Evolutionary conservation across 108 stramenopile genomes (phyloP), one percentile per base, ranked within the genome.

Genomic region (Nitzschia palea): DNA sequence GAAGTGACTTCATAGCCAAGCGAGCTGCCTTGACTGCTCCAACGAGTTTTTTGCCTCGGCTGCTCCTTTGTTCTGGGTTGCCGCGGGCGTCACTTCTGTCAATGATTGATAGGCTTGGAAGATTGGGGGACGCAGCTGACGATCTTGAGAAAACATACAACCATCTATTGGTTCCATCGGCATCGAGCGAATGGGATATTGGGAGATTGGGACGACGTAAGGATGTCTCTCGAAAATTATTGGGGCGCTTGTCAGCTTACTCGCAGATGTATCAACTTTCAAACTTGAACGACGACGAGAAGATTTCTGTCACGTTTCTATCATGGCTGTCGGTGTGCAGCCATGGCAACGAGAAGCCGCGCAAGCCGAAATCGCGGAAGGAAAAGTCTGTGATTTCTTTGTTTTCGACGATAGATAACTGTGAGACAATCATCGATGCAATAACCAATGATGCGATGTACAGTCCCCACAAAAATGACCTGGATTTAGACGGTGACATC

Each of bases 51-150:
- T 59, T 91, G 1, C 84, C 90, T 8, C 77, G 90, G 28, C 59
- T 91, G 17, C 77, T 91, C n/a, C 81, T 91, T 18, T 91, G 85
- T 59, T 88, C 86, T 44, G 90, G 90, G 9, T 69, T 91, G 33
- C 76, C 90, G 0, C 33, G 60, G 33, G 77, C 83, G 14, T 84
- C 85, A 17, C 58, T 88, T 23, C 18, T 76, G 22, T 82, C 86
- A 3, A 91, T 88, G 86, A 59, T 91, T 4, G 71, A 86, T 28
- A 72, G 90, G 1, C 73, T 91, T 3, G 83, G 76, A 35, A 77
- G 76, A 45, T 52, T 88, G 9, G 83, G 85, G 2, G 80, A 79
- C 9, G 65, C 68, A n/a, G 60, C 81, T 15, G 9, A 42, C 2
- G 79, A 86, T 17, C 55, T 56, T 9, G 58, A 58, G 1, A 80